Evolutionary conservation across 2,329 filamentous ascomycete species (phyloP).

Genomic region (Metarhizium robertsii): DNA sequence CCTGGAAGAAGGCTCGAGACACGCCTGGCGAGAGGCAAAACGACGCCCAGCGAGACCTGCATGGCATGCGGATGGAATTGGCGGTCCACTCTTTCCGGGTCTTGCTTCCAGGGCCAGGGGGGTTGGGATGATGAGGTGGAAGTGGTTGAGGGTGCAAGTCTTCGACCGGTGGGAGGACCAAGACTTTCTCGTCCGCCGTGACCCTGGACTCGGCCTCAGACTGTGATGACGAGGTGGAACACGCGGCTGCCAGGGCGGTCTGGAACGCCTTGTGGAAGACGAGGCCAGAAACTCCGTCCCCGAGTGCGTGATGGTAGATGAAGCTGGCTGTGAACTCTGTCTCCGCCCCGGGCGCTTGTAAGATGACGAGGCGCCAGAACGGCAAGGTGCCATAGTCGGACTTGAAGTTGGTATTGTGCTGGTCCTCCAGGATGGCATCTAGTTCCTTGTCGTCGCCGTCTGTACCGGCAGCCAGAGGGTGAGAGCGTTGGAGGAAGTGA

Average conservation of each 20-base stretch:
- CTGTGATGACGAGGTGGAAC: neutral
- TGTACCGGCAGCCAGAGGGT: conserved; percentile 9
- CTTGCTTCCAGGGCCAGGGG: conserved; percentile 22
- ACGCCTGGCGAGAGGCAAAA: conserved; percentile 6
- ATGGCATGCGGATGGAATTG: conserved; percentile 20
- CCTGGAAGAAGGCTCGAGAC: conserved; percentile 6
- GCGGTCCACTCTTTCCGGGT: conserved; percentile 28
- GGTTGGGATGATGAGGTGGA: conserved; percentile 10
- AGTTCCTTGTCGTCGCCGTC: conserved; percentile 30
- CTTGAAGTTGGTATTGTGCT: conserved; percentile 27
- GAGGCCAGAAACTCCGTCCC: conserved; percentile 34
- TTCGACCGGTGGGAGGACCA: conserved; percentile 31
- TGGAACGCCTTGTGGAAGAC: conserved; percentile 34
- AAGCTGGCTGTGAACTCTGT: conserved; percentile 31
- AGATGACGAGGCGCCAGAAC: conserved; percentile 33
- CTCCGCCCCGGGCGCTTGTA: conserved; percentile 16
- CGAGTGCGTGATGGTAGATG: conserved; percentile 37
- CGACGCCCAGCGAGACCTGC: conserved; percentile 8
- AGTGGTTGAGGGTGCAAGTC: conserved; percentile 27
- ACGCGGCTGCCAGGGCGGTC: conserved; percentile 18
- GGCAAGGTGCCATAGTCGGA: conserved; percentile 25
- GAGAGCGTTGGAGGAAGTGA: conserved; percentile 20
- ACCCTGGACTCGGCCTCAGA: neutral
- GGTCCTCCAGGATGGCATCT: conserved; percentile 25
- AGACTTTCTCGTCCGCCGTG: conserved; percentile 11